Evolutionary conservation across 768 basidiomycete species (phyloP), one percentile per base, ranked within the genome.

Genomic region (Podaxis carcinomalis): DNA sequence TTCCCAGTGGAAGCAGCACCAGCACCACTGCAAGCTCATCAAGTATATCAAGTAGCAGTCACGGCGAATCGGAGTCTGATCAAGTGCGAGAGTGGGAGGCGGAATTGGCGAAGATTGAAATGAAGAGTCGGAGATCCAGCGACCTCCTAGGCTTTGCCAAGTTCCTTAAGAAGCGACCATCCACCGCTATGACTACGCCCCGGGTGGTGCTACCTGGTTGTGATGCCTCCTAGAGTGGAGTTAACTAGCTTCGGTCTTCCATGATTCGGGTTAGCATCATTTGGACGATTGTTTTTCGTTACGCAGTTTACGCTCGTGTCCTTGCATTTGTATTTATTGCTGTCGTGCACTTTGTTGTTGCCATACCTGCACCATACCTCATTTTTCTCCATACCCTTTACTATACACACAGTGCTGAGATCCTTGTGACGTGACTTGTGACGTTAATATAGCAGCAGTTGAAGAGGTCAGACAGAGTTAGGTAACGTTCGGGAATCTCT

Each of bases 31-130:
- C 67, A 46, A 72, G 68, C 54, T 62, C 62, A 14, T 73, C 73
- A 39, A 72, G 70, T 59, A 67, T 68, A 40, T 72, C 72, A 39
- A 68, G 68, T 42, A 63, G 68, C 27, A 67, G 62, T 61, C 57
- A 63, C 16, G 37, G 58, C 21, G 61, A 42, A 28, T 56, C 44
- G 46, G 52, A 59, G 57, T 55, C 52, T n/a, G 50, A 61, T 46
- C 77, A 79, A 46, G 75, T 84, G 68, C 75, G 78, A 57, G 90
- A 86, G 64, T 93, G 91, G 90, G 91, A 92, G 72, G 85, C 83
- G 69, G 89, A 92, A 76, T 78, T 91, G 49, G 84, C 79, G 62
- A 79, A 83, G 63, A 90, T 92, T 65, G 90, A 91, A 73, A 73
- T 77, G 65, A 75, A 75, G 71, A 88, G 84, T 72, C 82, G 81